Evolutionary conservation across 2,329 filamentous ascomycete species (phyloP), one percentile per base, ranked within the genome.

Genomic region (Aschersonia sp.): DNA sequence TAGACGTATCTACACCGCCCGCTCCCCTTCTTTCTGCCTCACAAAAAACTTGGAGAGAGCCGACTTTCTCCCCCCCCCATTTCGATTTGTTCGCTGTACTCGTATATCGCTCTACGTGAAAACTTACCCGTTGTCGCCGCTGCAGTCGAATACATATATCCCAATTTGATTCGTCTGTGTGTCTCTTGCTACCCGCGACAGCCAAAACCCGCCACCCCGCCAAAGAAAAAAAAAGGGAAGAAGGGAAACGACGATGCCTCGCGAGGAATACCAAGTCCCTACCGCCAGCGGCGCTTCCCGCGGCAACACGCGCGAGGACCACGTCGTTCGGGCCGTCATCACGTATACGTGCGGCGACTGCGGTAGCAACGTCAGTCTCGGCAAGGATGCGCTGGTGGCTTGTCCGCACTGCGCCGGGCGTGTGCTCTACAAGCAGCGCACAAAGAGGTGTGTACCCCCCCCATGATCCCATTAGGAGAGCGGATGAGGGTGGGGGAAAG

Each of bases 381-480:
- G 58, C 50, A 65, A 66, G 58, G 68, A 70, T 50, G 75, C 75
- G 45, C 71, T 78, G n/a, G 65, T 68, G 45, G 66, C 66, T 29
- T 68, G 66, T 55, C 63, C 65, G 49, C 65, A 68, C 53, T 98
- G 92, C 65, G 92, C 92, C 6, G 92, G 95, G 60, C 82, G 92
- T 55, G 88, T 98, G 52, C 69, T 98, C 56, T 97, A 97, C 70
- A 98, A 98, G 78, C 87, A 96, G 78, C 72, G 92, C 62, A 98
- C 92, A 43, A 96, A 94, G 75, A 80, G 92, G 92, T 96, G 64
- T 67, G 83, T 69, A 50, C 7, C 11, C 14, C 14, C n/a, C 14
- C 14, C 7, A n/a, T n/a, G 40, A 12, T 39, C 35, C 22, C 4
- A 4, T 22, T 2, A 22, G 22, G 22, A 22, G 22, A 22, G 22